Evolutionary conservation across 768 basidiomycete genomes (phyloP).

Genomic region (Agrocybe pediades): DNA sequence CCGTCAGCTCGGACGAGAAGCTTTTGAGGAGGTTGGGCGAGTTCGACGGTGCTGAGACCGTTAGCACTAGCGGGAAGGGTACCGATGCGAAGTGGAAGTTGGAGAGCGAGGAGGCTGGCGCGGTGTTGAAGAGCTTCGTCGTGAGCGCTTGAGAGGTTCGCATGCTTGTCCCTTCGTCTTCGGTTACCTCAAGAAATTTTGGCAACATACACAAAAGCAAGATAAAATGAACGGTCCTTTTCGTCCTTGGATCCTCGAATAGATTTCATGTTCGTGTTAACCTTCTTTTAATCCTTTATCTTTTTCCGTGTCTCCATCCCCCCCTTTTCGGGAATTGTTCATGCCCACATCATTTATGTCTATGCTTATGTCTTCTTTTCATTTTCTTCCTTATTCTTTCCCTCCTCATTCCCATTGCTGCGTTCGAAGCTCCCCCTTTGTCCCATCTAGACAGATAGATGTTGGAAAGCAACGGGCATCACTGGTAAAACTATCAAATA

Average conservation of each 20-base stretch:
- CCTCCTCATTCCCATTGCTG: neutral
- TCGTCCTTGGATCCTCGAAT: neutral
- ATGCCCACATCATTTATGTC: neutral
- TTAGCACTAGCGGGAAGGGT: slow-evolving; percentile 69
- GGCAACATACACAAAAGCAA: too few relatives aligned
- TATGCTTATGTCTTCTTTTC: neutral
- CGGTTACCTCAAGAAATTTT: too few relatives aligned
- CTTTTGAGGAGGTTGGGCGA: slow-evolving; percentile 75
- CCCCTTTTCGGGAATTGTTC: neutral
- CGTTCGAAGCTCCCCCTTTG: too few relatives aligned
- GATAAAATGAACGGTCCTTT: too few relatives aligned
- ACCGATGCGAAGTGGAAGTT: slow-evolving; percentile 78
- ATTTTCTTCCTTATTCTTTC: neutral
- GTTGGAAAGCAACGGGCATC: too few relatives aligned
- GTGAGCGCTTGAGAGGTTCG: slow-evolving; percentile 13
- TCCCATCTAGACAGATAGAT: too few relatives aligned
- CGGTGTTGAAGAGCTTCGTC: slow-evolving; percentile 31
- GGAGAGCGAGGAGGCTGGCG: slow-evolving; percentile 33
- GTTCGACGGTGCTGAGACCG: slow-evolving; percentile 71
- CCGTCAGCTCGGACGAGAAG: slow-evolving; percentile 77
- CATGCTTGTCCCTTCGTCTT: too few relatives aligned
- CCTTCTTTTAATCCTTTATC: neutral
- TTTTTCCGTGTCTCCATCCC: neutral
- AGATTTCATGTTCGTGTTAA: neutral
- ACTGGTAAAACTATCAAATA: too few relatives aligned